A percentile compares a stretch with the other conserved stretches of the same genome.
Evolutionary conservation across 345 rosid genomes (phyloP).

Genomic region (Anacardium occidentale): DNA sequence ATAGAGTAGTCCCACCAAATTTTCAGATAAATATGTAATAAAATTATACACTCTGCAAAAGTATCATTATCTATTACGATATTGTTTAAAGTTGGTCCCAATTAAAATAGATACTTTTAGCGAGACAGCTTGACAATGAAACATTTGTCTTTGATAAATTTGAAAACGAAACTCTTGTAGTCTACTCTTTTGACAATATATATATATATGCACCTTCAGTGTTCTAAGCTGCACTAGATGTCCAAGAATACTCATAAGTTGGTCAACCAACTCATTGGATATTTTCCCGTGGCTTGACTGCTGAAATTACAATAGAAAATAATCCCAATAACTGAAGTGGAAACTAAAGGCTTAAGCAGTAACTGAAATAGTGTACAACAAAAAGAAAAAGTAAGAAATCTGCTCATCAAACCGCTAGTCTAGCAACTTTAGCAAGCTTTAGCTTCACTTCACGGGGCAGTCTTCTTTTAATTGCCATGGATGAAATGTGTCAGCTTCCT

Average conservation of each 20-base stretch:
- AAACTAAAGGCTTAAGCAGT: slow-evolving; percentile 1
- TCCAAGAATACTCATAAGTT: slow-evolving; percentile 42
- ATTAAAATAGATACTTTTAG: background rate
- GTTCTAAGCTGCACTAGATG: slow-evolving; percentile 42
- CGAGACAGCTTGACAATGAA: background rate
- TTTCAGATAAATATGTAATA: background rate
- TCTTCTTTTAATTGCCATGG: slow-evolving; percentile 30
- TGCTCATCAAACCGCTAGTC: slow-evolving; percentile 27
- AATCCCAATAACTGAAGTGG: slow-evolving; percentile 1
- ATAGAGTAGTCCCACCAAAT: background rate
- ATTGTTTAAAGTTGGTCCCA: slow-evolving; percentile 3
- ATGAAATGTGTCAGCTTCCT: slow-evolving; percentile 31
- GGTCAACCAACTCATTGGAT: slow-evolving; percentile 38
- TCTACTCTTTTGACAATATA: background rate
- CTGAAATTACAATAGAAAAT: slow-evolving; percentile 22
- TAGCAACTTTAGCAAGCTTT: slow-evolving; percentile 49
- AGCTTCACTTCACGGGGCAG: slow-evolving; percentile 41
- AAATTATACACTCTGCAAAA: background rate
- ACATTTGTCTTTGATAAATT: background rate
- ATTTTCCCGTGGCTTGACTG: slow-evolving; percentile 44
- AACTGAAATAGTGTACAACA: background rate
- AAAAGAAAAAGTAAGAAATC: background rate
- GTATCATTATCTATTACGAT: background rate
- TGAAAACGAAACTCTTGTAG: background rate
- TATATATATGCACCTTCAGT: slow-evolving; percentile 35